Base-by-base conservation (phyloP, 148 eudicot genomes). In the Euryodendron excelsum region DNA sequence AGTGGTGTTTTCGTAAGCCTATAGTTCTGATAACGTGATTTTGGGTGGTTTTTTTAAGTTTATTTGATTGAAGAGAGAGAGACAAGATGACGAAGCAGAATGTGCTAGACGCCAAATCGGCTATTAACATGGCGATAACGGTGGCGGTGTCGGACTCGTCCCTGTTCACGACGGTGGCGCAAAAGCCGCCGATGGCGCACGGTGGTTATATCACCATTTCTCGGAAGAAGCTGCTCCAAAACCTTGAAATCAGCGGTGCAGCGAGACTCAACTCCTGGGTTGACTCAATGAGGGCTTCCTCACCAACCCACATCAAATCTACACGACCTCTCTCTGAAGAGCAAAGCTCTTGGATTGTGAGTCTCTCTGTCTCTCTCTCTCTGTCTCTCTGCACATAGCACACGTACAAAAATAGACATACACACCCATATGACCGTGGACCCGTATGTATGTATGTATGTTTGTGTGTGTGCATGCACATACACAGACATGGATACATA, bases 251-350 rank as follows among this genome's bases (percentile, higher is more conserved):
- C 31, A 84, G 77, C 74, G 81, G 82, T 23, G 84, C 77, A 0
- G 77, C 79, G 0, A 78, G 83, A 53, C 76, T 86, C 74, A 89
- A 76, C 76, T 80, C 94, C 0, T 94, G 96, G 94, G 89, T 94
- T 66, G 96, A 94, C 36, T 87, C 94, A 2, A 94, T 94, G 98
- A 83, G 87, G 75, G 96, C 94, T 48, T 92, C 94, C 8, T 92
- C 96, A 21, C 98, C 98, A 1, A 94, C 98, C 2, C 91, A 89
- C 59, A 45, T 82, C 82, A 81, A 82, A 0, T 87, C 95, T n/a
- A n/a, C 56, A 80, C 79, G 0, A n/a, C n/a, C n/a, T 5, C 75
- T 79, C 8, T 56, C 88, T 56, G 78, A 77, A 9, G 79, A 88
- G 65, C 76, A 81, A 52, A 53, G 28, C 78, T 70, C 87, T 71